Evolutionary conservation across 2,329 filamentous ascomycete genomes (phyloP).

Genomic region (Thelonectria blattea): DNA sequence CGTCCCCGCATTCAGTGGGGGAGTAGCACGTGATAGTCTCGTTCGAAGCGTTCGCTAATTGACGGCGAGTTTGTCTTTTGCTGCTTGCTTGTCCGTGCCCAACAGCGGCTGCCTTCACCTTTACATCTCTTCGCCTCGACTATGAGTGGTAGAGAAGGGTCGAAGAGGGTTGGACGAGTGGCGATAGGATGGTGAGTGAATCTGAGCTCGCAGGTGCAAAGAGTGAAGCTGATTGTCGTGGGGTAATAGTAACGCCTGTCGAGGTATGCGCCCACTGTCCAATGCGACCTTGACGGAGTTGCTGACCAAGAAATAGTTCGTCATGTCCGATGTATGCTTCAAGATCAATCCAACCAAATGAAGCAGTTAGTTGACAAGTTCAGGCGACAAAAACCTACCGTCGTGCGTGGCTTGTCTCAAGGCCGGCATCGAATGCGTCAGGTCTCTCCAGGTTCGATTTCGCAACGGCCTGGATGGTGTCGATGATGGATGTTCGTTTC

Average conservation of each 20-base stretch:
- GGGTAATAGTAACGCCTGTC: constrained; percentile 17
- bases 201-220: neutral
- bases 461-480: constrained; percentile 22
- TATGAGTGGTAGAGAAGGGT: constrained; percentile 17
- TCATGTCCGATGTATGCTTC: constrained; percentile 20
- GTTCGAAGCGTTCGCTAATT: neutral
- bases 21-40: neutral
- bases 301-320: constrained; percentile 17
- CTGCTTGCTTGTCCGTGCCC: neutral
- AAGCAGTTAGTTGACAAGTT: neutral
- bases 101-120: neutral
- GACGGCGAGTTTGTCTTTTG: neutral
- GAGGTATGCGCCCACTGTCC: constrained; percentile 12
- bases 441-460: constrained; percentile 26
- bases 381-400: constrained; percentile 23
- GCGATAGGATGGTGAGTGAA: constrained; percentile 23
- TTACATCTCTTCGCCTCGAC: neutral
- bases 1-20: neutral
- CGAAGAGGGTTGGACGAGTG: constrained; percentile 21
- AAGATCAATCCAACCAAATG: neutral
- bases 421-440: constrained; percentile 25
- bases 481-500: constrained; percentile 12
- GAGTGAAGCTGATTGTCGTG: constrained; percentile 6
- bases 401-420: constrained; percentile 23
- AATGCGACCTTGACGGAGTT: neutral